These are phyloP conservation scores for Alternaria sp. DNA, from an alignment of 2,329 filamentous ascomycete species.

Conservation along the genomic window DNA sequence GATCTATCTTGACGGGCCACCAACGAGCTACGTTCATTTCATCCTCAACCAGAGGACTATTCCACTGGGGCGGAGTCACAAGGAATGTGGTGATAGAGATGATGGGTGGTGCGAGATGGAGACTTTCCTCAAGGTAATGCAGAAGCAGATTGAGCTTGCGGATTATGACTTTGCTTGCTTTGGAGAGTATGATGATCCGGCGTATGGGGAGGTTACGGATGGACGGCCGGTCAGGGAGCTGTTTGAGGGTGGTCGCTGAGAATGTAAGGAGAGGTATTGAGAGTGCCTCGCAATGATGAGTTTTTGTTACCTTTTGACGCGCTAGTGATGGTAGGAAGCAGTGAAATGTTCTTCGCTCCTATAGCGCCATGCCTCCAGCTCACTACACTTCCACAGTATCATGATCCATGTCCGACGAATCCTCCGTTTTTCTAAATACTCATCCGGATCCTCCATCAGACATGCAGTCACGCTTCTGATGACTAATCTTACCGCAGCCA, in stretches of 20 bases:
- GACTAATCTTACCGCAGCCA: no score
- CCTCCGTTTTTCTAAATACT: neutral
- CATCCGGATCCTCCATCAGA: neutral
- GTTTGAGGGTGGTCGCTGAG: neutral
- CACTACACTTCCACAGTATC: no score
- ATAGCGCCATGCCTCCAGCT: no score
- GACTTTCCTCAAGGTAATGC: conserved; percentile 71
- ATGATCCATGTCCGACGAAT: neutral
- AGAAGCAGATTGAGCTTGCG: conserved; percentile 65
- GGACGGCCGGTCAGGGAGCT: conserved; percentile 55
- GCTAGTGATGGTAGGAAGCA: neutral
- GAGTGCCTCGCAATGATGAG: neutral
- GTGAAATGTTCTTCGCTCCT: neutral
- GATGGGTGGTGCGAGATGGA: conserved; percentile 81
- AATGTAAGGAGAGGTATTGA: neutral
- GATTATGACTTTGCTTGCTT: conserved; percentile 73
- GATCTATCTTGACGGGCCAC: conserved; percentile 61
- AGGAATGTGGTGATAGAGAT: conserved; percentile 69
- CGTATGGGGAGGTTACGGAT: conserved; percentile 62
- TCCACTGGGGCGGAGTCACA: conserved; percentile 71
- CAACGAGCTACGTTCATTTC: conserved; percentile 77
- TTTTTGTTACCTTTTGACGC: neutral
- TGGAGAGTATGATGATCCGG: conserved; percentile 61
- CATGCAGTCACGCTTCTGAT: no score
- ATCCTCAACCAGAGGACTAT: conserved; percentile 77